Base-by-base conservation (phyloP, 306 rosid genomes). In the Psophocarpus tetragonolobus region DNA sequence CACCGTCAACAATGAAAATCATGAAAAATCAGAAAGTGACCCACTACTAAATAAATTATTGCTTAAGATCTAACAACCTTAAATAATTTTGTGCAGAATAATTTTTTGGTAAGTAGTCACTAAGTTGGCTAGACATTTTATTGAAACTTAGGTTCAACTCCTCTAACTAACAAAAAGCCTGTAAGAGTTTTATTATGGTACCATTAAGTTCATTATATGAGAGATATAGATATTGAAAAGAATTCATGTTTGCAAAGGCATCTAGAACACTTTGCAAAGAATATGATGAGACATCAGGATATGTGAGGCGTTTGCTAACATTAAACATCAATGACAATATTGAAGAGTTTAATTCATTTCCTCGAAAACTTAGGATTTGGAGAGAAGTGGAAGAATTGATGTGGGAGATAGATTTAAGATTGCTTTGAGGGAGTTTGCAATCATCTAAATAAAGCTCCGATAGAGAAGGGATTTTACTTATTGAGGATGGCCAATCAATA, bases 121-220 rank as follows among this genome's bases (percentile, higher is more conserved):
- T 48, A 21, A 83, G 80, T 38, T 35, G 42, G 11, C 71, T 84
- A 15, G 69, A 80, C 53, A 73, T 23, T n/a, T 53, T 82, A 53
- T 82, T 87, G 48, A 3, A 1, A 2, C 0, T 0, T 1, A 82
- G 11, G 0, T 0, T 0, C 11, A 84, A 58, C 11, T 0, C 7
- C 63, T 79, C 45, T 21, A 87, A n/a, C 15, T 41, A 73, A 38
- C 82, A 76, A 4, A 76, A 14, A 35, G 3, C 68, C 4, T 6
- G 14, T 10, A 84, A 68, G 17, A 75, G 80, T 30, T 73, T 67
- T 29, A 78, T 73, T 14, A 76, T 4, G 20, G 69, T 47, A 0
- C 69, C 75, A 3, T 75, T 80, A 4, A 84, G 65, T 9, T 76
- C 39, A 64, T 82, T 84, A 3, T 10, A 0, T 0, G 53, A 29